Evolutionary conservation across 2,329 filamentous ascomycete genomes (phyloP).

Genomic region (Claviceps fusiformis): DNA sequence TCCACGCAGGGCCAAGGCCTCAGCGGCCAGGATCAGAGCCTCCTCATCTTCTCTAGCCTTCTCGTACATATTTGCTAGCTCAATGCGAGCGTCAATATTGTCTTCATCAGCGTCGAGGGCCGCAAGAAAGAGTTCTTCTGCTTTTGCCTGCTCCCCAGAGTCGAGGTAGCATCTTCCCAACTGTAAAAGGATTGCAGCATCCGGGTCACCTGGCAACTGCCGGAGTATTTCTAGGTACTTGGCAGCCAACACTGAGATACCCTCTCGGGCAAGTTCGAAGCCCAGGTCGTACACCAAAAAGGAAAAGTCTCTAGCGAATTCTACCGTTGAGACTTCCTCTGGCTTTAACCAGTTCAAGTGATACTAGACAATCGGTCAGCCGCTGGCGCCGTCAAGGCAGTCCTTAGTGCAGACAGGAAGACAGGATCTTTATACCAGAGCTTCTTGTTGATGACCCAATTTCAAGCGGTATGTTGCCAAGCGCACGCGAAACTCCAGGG

Average conservation of each 20-base stretch:
- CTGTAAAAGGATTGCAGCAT: constrained; percentile 38
- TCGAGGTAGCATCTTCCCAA: constrained; percentile 57
- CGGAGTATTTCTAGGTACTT: constrained; percentile 43
- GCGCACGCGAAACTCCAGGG: constrained; percentile 70
- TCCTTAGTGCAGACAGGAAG: background rate
- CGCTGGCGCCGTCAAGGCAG: background rate
- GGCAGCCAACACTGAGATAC: constrained; percentile 27
- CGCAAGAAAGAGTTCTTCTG: constrained; percentile 64
- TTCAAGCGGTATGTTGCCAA: constrained; percentile 72
- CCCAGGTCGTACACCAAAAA: constrained; percentile 65
- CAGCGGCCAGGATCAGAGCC: constrained; percentile 62
- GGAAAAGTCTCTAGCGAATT: constrained; percentile 49
- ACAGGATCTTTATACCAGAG: constrained; percentile 41
- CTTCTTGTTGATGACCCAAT: constrained; percentile 55
- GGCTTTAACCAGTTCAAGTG: constrained; percentile 62
- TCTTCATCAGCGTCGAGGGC: constrained; percentile 59
- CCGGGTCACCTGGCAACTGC: constrained; percentile 31
- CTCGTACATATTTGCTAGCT: constrained; percentile 77
- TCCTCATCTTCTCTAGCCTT: constrained; percentile 57
- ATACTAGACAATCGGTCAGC: constrained; percentile 23
- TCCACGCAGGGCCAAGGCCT: constrained; percentile 54
- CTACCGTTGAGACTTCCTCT: constrained; percentile 31
- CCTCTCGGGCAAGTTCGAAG: constrained; percentile 25
- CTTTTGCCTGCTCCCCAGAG: constrained; percentile 49
- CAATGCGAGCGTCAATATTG: constrained; percentile 62